Base-by-base conservation (phyloP, 495 filamentous ascomycete genomes). In the Xylaria palmicola region DNA sequence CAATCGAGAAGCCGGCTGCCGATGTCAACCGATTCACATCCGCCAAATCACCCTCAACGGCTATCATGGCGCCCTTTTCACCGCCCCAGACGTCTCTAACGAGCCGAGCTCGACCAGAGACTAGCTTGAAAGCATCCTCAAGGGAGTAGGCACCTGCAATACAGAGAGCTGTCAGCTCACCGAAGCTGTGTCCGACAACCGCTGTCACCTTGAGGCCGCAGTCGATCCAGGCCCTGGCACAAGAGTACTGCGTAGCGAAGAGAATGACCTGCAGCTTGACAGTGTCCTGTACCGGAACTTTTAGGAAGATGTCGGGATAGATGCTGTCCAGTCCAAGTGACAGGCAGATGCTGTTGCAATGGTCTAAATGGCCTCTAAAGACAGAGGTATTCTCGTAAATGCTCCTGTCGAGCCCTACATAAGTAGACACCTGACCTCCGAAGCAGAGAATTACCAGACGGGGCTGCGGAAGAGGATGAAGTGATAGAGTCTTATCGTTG, bases 171-270 rank as follows among this genome's bases (percentile, higher is more conserved):
- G 78, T 79, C 0, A 86, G 65, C 62, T 86, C 68, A 0, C 84
- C 84, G 55, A 86, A 80, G 43, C 74, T 79, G 57, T 86, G 84
- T 0, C 83, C 84, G 17, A 87, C 53, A 0, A 84, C 20, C 0
- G 66, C 48, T 1, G 47, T 62, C 0, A 75, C 62, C 12, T 68
- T 20, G 4, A 84, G 50, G 0, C 83, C 81, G 7, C 62, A 74
- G 32, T 79, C 78, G 0, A 86, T 71, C 83, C 84, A 86, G 7
- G 62, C 48, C 49, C 57, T 71, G 1, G 84, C 83, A 50, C 65
- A 72, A 0, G 83, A 55, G 53, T 83, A 83, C 43, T 86, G 84
- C 2, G 79, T 27, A 0, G 80, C 60, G 53, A 84, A 83, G 0
- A 81, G 62, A 9, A 63, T 62, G 0, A 62, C 65, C 5, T 87